phyloP scores from a whole-genome alignment of 1,284 basidiomycete species.

The Ustilago lituana region DNA sequence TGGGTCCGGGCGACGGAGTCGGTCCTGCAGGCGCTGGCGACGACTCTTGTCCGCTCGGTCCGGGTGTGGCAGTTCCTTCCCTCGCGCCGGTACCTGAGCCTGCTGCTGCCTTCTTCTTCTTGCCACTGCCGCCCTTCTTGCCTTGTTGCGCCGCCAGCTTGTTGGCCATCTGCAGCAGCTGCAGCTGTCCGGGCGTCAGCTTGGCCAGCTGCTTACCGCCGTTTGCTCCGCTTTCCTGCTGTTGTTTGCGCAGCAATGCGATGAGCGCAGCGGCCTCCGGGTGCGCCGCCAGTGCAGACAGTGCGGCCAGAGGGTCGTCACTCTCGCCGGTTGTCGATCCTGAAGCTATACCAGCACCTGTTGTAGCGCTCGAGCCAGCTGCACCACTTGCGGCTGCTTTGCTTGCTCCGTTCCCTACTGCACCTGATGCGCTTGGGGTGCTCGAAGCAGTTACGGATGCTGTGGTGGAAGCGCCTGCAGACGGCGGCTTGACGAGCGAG shows the following conservation, averaged over 20 bases:
- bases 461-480: not conserved
- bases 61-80: constrained; percentile 36
- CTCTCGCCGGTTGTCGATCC: constrained; percentile 1
- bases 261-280: constrained; percentile 63
- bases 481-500: constrained; percentile 9
- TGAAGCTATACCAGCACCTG: constrained; percentile 3
- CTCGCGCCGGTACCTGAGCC: constrained; percentile 24
- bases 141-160: constrained; percentile 54
- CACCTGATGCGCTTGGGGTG: not conserved
- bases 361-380: not conserved
- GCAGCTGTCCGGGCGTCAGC: constrained; percentile 61
- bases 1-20: constrained; percentile 34
- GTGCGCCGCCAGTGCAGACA: constrained; percentile 58
- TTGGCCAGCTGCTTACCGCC: constrained; percentile 53
- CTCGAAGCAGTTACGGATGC: not conserved
- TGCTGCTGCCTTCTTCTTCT: constrained; percentile 36
- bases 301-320: constrained; percentile 56
- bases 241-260: constrained; percentile 60
- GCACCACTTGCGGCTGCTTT: constrained; percentile 11
- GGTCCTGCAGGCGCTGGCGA: constrained; percentile 28
- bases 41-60: constrained; percentile 27
- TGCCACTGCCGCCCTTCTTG: constrained; percentile 30
- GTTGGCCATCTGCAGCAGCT: constrained; percentile 64
- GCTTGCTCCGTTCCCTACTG: constrained; percentile 7
- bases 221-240: constrained; percentile 42